phyloP scores from a whole-genome alignment of 2,329 filamentous ascomycete species.

The Kalmusia sp. region DNA sequence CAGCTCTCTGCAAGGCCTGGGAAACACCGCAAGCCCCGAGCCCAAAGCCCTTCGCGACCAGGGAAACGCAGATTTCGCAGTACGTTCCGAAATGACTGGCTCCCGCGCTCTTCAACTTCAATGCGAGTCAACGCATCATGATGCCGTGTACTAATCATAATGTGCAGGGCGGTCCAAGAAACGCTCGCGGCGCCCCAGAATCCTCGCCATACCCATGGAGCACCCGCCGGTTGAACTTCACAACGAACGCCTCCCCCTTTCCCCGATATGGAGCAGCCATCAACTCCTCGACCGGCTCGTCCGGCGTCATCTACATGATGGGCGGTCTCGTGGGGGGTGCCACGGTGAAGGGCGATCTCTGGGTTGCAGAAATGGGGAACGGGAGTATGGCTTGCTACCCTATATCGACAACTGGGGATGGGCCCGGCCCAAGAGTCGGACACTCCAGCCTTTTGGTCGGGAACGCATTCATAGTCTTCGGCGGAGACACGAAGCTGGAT shows the following conservation, averaged over 20 bases:
- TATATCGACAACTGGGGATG: conserved; percentile 88
- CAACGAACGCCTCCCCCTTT: conserved; percentile 85
- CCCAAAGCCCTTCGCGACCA: conserved; percentile 66
- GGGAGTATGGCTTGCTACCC: conserved; percentile 90
- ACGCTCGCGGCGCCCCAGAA: conserved; percentile 63
- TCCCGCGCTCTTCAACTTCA: neutral
- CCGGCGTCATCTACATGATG: conserved; percentile 98
- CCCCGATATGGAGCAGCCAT: conserved; percentile 97
- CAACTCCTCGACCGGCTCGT: conserved; percentile 90
- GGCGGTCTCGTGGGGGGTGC: conserved; percentile 93
- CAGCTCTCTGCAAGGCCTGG: conserved; percentile 70
- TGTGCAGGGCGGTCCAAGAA: conserved; percentile 31
- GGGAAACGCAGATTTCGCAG: conserved; percentile 62
- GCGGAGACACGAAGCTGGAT: conserved; percentile 96
- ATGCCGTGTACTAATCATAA: conserved; percentile 17
- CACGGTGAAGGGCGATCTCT: conserved; percentile 94
- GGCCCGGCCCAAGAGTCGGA: conserved; percentile 91
- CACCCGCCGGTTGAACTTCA: conserved; percentile 85
- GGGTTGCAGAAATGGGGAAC: conserved; percentile 90
- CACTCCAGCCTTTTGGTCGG: conserved; percentile 94
- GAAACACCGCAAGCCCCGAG: conserved; percentile 65
- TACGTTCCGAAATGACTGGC: conserved; percentile 39
- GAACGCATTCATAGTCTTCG: conserved; percentile 98
- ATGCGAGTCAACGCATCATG: neutral
- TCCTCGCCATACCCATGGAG: conserved; percentile 92